A percentile compares a stretch with the other conserved stretches of the same genome.
phyloP scores from a whole-genome alignment of 163 green algal genomes.

The Chlorella variabilis region DNA sequence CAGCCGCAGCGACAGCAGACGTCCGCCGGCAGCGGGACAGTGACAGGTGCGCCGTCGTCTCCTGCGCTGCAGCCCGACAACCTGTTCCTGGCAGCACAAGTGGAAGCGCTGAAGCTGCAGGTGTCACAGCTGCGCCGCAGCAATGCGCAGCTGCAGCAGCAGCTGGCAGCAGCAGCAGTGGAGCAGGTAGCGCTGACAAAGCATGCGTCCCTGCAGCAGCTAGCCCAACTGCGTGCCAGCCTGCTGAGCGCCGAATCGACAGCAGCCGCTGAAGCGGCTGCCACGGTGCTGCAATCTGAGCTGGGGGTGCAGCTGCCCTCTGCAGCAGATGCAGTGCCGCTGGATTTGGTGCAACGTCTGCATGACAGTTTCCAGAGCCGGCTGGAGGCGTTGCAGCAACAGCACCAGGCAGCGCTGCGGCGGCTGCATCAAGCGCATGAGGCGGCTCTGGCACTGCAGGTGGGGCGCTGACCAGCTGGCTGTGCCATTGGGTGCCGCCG shows the following conservation, averaged over 20 bases:
- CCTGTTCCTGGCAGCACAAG: background rate
- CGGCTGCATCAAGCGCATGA: background rate
- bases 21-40: too few species aligned
- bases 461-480: background rate
- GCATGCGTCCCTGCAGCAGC: background rate
- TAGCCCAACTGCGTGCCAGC: background rate
- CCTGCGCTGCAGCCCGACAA: too few species aligned
- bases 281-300: background rate
- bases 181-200: background rate
- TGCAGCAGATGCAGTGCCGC: background rate
- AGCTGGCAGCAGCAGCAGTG: background rate
- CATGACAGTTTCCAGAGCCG: background rate
- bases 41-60: too few species aligned
- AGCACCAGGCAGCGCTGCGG: background rate
- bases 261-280: background rate
- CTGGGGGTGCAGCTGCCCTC: background rate
- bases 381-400: background rate
- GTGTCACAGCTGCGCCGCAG: background rate
- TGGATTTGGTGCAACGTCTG: conserved; percentile 3
- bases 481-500: background rate
- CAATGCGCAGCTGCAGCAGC: conserved; percentile 8
- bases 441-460: background rate
- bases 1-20: too few species aligned
- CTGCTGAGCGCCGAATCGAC: too few species aligned
- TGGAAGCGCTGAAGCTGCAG: conserved; percentile 21